Evolutionary conservation across 2,329 filamentous ascomycete genomes (phyloP), one percentile per base, ranked within the genome.

Genomic region (Diaporthe vaccinii): DNA sequence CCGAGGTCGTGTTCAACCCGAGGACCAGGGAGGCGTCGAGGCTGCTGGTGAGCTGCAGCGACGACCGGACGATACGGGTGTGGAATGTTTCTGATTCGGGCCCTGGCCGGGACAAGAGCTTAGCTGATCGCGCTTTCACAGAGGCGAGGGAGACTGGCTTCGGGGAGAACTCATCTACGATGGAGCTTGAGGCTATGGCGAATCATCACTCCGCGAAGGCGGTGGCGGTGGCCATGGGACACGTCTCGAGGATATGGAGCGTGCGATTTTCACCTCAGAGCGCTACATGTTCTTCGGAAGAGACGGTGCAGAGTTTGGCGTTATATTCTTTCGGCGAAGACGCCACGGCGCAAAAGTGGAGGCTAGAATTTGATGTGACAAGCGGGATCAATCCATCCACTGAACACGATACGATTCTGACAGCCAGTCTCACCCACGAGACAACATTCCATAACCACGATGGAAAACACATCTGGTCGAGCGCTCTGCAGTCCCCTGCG

Each of bases 381-480:
- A 76, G 78, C 20, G 67, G 62, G 6, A 14, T 3, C 15, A 41
- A 31, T 36, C 36, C 17, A 15, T 17, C 69, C 46, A 62, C 2
- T 79, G 78, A 3, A 65, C 53, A 39, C 14, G 34, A 55, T 17
- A 39, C 34, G 6, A 58, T 31, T 4, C 59, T 74, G 10, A 39
- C 65, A 17, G 82, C 80, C 0, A 83, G 78, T 8, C 82, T 95
- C 58, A 83, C 83, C 17, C 89, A 93, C 69, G 81, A 87, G 2
- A 85, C 87, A 2, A 91, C 89, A 10, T 89, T 91, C 68, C 87
- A 89, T 3, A 90, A 91, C 76, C 96, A 98, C 81, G 88, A 87
- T 46, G 97, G 97, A 9, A 99, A 98, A 83, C 95, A 98, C 81
- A 92, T 98, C 9, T 98, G 96, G 96, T 92, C 95, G 0, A 88